These are phyloP conservation scores for Casuarina glauca DNA, from an alignment of 306 rosid species.

Conservation along the genomic window DNA sequence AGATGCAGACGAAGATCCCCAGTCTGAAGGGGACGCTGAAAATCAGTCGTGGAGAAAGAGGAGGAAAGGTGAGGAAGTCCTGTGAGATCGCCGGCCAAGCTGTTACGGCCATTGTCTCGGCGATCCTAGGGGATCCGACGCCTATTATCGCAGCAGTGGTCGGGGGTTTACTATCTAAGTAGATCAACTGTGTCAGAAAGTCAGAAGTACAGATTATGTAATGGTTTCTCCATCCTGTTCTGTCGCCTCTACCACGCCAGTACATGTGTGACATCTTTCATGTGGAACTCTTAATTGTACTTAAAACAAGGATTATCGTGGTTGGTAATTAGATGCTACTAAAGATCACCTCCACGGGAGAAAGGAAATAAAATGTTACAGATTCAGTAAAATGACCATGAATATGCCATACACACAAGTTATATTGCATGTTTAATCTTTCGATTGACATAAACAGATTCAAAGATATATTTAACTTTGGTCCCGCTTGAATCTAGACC, in stretches of 20 bases:
- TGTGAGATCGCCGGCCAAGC: slow-evolving; percentile 55
- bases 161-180: slow-evolving; percentile 43
- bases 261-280: neutral
- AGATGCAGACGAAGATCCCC: slow-evolving; percentile 51
- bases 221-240: neutral
- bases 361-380: too few relatives aligned
- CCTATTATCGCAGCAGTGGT: slow-evolving; percentile 47
- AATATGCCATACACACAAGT: too few relatives aligned
- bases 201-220: neutral
- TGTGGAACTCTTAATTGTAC: too few relatives aligned
- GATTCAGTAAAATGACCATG: too few relatives aligned
- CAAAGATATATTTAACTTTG: too few relatives aligned
- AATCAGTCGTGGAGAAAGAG: slow-evolving; percentile 28
- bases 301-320: too few relatives aligned
- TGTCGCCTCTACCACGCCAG: neutral
- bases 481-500: too few relatives aligned
- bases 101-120: slow-evolving; percentile 42
- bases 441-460: too few relatives aligned
- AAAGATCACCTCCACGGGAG: too few relatives aligned
- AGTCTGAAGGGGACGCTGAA: slow-evolving; percentile 44
- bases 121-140: slow-evolving; percentile 55
- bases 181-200: neutral
- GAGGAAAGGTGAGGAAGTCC: slow-evolving; percentile 37
- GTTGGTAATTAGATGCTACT: too few relatives aligned
- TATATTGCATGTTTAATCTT: too few relatives aligned